Evolutionary conservation across 1,139 yeast species (phyloP).

Genomic region (Hemisphaericaspora xylofermentans): DNA sequence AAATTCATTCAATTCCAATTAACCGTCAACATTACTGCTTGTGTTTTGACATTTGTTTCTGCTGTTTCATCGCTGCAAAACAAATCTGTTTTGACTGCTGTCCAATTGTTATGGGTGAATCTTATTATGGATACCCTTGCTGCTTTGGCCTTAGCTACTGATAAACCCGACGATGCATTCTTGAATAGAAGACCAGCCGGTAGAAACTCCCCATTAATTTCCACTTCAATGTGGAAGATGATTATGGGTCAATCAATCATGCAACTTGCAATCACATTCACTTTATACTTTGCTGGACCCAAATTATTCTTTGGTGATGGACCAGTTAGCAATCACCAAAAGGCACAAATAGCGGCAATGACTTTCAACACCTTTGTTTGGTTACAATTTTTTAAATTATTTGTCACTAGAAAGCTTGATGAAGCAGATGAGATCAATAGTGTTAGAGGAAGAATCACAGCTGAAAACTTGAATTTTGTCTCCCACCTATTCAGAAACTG

Average conservation of each 20-base stretch:
- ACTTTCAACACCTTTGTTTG: constrained; percentile 96
- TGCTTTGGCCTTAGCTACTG: constrained; percentile 96
- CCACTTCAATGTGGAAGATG: constrained; percentile 98
- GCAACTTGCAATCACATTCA: constrained; percentile 78
- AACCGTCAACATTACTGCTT: constrained; percentile 96
- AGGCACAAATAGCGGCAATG: constrained; percentile 70
- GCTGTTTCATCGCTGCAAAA: constrained; percentile 83
- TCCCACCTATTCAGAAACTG: constrained; percentile 78
- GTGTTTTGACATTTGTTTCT: constrained; percentile 85
- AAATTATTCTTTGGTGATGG: constrained; percentile 53
- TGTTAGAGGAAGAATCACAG: constrained; percentile 57
- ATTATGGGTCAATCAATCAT: constrained; percentile 80
- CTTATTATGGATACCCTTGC: constrained; percentile 98
- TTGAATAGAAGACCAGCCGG: constrained; percentile 85
- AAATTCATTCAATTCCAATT: constrained; percentile 94
- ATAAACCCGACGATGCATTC: constrained; percentile 84
- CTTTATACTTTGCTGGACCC: constrained; percentile 75
- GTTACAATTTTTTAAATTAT: constrained; percentile 93
- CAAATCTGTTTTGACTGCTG: constrained; percentile 90
- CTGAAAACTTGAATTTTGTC: constrained; percentile 72
- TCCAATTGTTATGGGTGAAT: constrained; percentile 95
- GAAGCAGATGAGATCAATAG: constrained; percentile 72
- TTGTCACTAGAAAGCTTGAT: constrained; percentile 88
- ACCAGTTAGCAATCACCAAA: constrained; percentile 45
- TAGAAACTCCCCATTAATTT: constrained; percentile 73